A percentile compares a stretch with the other conserved stretches of the same genome.
Evolutionary conservation across 768 basidiomycete genomes (phyloP).

Genomic region (Naganishia randhawae): DNA sequence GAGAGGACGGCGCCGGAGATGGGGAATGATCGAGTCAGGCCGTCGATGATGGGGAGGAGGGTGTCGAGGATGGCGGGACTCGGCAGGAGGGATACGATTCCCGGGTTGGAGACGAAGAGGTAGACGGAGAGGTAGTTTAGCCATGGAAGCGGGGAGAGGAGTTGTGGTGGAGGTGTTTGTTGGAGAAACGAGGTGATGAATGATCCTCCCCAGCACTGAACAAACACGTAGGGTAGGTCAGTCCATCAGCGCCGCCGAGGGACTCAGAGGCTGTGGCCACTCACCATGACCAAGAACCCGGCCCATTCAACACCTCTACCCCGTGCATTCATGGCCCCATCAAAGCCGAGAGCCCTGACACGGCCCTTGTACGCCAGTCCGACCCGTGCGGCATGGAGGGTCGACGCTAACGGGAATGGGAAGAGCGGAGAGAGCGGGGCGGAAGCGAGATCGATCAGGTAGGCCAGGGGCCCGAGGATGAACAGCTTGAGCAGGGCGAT

Average conservation of each 20-base stretch:
- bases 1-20: slow-evolving; percentile 30
- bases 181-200: slow-evolving; percentile 30
- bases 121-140: slow-evolving; percentile 31
- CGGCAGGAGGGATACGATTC: slow-evolving; percentile 19
- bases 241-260: not conserved
- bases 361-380: slow-evolving; percentile 24
- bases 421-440: slow-evolving; percentile 24
- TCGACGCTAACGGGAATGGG: slow-evolving; percentile 29
- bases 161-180: slow-evolving; percentile 27
- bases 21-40: slow-evolving; percentile 30
- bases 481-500: not conserved
- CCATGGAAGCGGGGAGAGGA: slow-evolving; percentile 26
- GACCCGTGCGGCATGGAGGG: slow-evolving; percentile 28
- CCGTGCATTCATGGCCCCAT: slow-evolving; percentile 22
- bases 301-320: slow-evolving; percentile 26
- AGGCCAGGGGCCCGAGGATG: slow-evolving; percentile 25
- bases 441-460: slow-evolving; percentile 17
- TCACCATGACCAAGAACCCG: slow-evolving; percentile 30
- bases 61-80: slow-evolving; percentile 25
- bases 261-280: not conserved
- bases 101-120: slow-evolving; percentile 23
- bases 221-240: not conserved
- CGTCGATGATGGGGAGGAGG: slow-evolving; percentile 30
- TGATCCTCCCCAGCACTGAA: slow-evolving; percentile 29
- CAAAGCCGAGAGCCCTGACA: slow-evolving; percentile 19